Evolutionary conservation across 352 stramenopile species (phyloP), one percentile per base, ranked within the genome.

Genomic region (Globisporangium orthogonon): DNA sequence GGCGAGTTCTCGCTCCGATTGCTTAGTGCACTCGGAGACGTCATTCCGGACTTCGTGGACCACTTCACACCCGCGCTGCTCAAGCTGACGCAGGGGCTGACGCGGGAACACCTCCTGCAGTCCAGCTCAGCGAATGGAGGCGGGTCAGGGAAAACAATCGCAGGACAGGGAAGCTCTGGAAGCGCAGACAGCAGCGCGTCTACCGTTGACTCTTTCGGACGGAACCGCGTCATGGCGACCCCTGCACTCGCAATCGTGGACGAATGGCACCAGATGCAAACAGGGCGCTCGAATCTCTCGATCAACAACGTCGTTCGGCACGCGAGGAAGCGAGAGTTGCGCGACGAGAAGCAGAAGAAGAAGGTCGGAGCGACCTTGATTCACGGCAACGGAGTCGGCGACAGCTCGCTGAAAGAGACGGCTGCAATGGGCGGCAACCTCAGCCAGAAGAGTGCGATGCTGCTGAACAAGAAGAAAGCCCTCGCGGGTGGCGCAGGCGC

Each of bases 211-310:
- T 86, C 79, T n/a, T 89, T 89, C 70, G 78, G 73, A 28, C 72
- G 82, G 0, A 87, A 93, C 37, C 79, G 84, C 45, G 84, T 95
- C 30, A 93, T 94, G 86, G 86, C 86, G n/a, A 95, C 86, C 11
- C 86, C 86, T 15, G 86, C 82, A 4, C 68, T 95, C 46, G 86
- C 84, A 35, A 89, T 94, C 37, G 71, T 87, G 4, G 74, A 95
- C 50, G 86, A 95, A 50, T 95, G 84, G 78, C 69, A 88, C 41
- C 74, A 81, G 53, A 81, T 95, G 63, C 73, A 86, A 33, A 62
- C 59, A 0, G 86, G 86, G 4, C 63, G 84, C 17, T 95, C 84
- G 29, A 87, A 73, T 30, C 63, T 95, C 5, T 86, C 81, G 4
- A 72, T 92, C 50, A 93, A 94, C 63, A 94, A 87, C 59, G 70